phyloP scores from a whole-genome alignment of 768 basidiomycete genomes.

The Podaxis sp. region DNA sequence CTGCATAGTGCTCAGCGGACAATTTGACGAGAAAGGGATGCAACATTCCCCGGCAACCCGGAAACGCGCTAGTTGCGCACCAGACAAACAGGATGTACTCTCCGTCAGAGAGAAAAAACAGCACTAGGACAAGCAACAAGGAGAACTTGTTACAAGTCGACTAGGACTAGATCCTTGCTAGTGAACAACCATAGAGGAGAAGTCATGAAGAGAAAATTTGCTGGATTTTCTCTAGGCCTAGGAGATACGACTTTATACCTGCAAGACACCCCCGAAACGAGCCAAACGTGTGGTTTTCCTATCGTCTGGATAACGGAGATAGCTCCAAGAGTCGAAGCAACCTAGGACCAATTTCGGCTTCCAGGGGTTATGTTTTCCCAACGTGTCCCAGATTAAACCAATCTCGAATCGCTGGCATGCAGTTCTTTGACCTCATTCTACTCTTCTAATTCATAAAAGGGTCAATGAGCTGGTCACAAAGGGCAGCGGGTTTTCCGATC shows the following conservation, averaged over 20 bases:
- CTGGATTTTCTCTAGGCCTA: neutral
- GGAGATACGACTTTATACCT: slow-evolving; percentile 1
- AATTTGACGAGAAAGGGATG: neutral
- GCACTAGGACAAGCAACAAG: neutral
- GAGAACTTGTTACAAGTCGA: neutral
- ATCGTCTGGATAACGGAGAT: neutral
- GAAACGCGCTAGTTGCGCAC: neutral
- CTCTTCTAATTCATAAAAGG: neutral
- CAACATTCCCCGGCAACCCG: neutral
- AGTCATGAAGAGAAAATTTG: neutral
- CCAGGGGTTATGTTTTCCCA: slow-evolving; percentile 1
- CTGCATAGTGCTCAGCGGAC: neutral
- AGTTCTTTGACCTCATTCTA: slow-evolving; percentile 1
- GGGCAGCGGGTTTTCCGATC: slow-evolving; percentile 9
- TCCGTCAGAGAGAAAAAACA: neutral
- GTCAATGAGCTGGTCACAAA: neutral
- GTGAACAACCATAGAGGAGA: neutral
- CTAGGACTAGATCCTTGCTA: neutral
- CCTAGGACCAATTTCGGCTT: slow-evolving; percentile 8
- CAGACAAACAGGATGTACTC: neutral
- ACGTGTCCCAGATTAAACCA: slow-evolving; percentile 6
- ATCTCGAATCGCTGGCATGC: neutral
- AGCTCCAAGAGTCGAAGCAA: slow-evolving; percentile 8
- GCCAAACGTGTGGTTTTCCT: neutral
- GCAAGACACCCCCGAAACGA: neutral